Base-by-base conservation (phyloP, 768 basidiomycete species). In the Exsudoporus frostii region DNA sequence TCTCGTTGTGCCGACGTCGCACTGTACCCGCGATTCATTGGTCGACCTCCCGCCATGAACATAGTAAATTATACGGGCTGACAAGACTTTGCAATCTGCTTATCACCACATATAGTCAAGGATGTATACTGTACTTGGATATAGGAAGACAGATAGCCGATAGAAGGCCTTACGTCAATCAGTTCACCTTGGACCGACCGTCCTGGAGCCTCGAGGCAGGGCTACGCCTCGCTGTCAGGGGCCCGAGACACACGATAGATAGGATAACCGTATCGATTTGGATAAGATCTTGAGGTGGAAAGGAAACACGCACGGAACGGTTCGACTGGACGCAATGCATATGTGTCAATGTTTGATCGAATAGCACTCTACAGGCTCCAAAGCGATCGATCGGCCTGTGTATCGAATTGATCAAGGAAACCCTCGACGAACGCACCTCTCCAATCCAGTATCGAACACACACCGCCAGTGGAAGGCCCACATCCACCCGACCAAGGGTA, bases 101-200 rank as follows among this genome's bases (percentile, higher is more conserved):
- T 59, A 58, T 58, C 56, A 41, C 55, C 55, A 44, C 45, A 11
- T 10, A 3, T 10, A 13, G 22, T 46, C 30, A 24, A 17, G 17
- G 30, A 45, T 29, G 27, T 19, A 41, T 25, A n/a, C 40, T 9
- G 22, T 2, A n/a, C 27, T 19, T 9, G 43, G 43, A 43, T 29
- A 44, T 29, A 45, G 33, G 33, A 30, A 37, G 20, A 53, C 41
- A 30, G 45, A 55, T 33, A 43, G 20, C 45, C 3, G 50, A 53
- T 59, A 43, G 56, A 57, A 52, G 56, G 15, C 30, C 8, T 58
- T 58, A 58, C 56, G 56, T 58, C 58, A 55, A 47, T 48, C 37
- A 27, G 2, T 14, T 24, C 42, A 32, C 14, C 13, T 17, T 29
- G 15, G 29, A n/a, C n/a, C 36, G 27, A 29, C 30, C 57, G 15